phyloP scores from a whole-genome alignment of 176 grass and related monocot genomes.

The Pharus latifolius region DNA sequence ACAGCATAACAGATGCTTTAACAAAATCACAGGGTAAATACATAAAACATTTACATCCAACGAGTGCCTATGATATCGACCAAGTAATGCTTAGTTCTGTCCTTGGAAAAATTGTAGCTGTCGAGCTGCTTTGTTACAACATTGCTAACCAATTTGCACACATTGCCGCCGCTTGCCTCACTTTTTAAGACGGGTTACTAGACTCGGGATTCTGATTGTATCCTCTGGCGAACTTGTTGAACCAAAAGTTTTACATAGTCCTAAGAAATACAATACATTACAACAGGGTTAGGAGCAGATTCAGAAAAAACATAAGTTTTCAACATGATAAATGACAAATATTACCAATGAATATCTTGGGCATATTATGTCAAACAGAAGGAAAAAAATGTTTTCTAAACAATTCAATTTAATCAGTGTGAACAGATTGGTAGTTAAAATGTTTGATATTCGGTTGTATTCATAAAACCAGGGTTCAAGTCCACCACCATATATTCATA shows the following conservation, averaged over 20 bases:
- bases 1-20: not conserved
- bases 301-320: not conserved
- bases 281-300: not conserved
- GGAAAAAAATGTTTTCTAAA: too few relatives aligned
- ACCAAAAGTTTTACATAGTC: slow-evolving; percentile 25
- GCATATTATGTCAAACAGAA: too few relatives aligned
- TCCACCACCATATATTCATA: too few relatives aligned
- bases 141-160: not conserved
- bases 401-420: too few relatives aligned
- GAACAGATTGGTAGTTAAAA: too few relatives aligned
- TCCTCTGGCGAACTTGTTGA: slow-evolving; percentile 23
- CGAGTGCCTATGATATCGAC: not conserved
- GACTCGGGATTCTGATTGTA: slow-evolving; percentile 13
- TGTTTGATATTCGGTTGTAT: too few relatives aligned
- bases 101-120: not conserved
- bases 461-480: too few relatives aligned
- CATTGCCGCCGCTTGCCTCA: not conserved
- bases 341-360: too few relatives aligned
- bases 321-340: too few relatives aligned
- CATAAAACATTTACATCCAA: slow-evolving; percentile 1
- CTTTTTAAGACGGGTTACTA: not conserved
- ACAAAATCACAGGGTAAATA: not conserved
- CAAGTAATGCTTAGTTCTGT: not conserved
- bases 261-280: not conserved
- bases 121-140: not conserved